A percentile compares a stretch with the other conserved stretches of the same genome.
phyloP scores from a whole-genome alignment of 257 asterid genomes.

The Rubia yunnanensis region DNA sequence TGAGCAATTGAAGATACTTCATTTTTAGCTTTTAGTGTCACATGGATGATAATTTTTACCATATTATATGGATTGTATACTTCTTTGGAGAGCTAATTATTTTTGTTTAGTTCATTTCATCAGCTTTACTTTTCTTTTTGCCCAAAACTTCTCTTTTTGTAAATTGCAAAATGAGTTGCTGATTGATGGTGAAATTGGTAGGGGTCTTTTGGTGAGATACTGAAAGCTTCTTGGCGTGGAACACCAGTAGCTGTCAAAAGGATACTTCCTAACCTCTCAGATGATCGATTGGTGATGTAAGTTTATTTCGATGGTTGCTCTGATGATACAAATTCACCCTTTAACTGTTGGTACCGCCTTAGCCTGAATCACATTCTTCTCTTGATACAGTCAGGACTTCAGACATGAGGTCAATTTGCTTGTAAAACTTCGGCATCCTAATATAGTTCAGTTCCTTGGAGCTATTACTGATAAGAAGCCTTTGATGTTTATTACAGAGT shows the following conservation, averaged over 20 bases:
- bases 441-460: slow-evolving; percentile 95
- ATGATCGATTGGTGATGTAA: slow-evolving; percentile 91
- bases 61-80: not conserved
- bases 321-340: not conserved
- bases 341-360: not conserved
- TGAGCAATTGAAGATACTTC: not conserved
- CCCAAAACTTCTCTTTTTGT: slow-evolving; percentile 1
- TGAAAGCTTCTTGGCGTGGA: slow-evolving; percentile 92
- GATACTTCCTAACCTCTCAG: slow-evolving; percentile 94
- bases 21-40: not conserved
- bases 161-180: slow-evolving; percentile 20
- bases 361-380: slow-evolving; percentile 12
- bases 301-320: slow-evolving; percentile 12
- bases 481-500: slow-evolving; percentile 87
- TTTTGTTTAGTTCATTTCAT: not conserved
- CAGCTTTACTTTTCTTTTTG: not conserved
- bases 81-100: not conserved
- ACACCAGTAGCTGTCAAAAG: slow-evolving; percentile 97
- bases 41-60: not conserved
- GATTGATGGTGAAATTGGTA: slow-evolving; percentile 26
- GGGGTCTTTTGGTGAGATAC: slow-evolving; percentile 99
- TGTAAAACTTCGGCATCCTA: slow-evolving; percentile 99
- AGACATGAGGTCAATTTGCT: slow-evolving; percentile 96
- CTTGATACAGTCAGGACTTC: slow-evolving; percentile 78
- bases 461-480: slow-evolving; percentile 95